Evolutionary conservation across 352 stramenopile genomes (phyloP).

Genomic region (Pythium coloratum): DNA sequence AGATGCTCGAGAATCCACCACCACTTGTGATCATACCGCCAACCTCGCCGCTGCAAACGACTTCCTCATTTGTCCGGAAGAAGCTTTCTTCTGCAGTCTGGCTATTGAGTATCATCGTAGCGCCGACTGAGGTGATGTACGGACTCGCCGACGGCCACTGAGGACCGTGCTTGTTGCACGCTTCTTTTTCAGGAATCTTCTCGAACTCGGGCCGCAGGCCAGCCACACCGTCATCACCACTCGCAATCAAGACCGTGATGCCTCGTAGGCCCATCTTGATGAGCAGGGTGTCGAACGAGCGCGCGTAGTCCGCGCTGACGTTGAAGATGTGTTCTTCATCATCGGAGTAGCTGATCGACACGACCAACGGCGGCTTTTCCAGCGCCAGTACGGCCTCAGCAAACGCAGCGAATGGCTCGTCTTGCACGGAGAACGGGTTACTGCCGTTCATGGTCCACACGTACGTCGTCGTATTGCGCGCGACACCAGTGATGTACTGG

Average conservation of each 20-base stretch:
- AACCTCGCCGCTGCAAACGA: constrained; percentile 70
- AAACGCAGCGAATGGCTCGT: constrained; percentile 88
- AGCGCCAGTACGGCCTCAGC: constrained; percentile 62
- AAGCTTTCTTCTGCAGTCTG: constrained; percentile 42
- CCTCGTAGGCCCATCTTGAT: constrained; percentile 89
- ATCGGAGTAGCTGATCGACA: constrained; percentile 91
- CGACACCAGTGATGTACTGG: constrained; percentile 89
- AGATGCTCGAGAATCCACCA: constrained; percentile 89
- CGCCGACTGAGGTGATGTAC: constrained; percentile 91
- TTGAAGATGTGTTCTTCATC: constrained; percentile 90
- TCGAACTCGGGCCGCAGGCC: constrained; percentile 67
- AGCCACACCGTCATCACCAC: constrained; percentile 87
- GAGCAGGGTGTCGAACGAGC: constrained; percentile 78
- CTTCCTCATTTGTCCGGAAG: constrained; percentile 70
- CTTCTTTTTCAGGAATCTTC: constrained; percentile 48
- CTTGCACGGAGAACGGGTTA: constrained; percentile 82
- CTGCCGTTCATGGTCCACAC: constrained; percentile 80
- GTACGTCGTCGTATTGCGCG: constrained; percentile 74
- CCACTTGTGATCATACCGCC: constrained; percentile 81
- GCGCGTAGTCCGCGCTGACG: constrained; percentile 67
- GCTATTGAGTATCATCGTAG: constrained; percentile 65
- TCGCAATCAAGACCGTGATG: constrained; percentile 85
- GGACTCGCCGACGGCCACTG: constrained; percentile 83
- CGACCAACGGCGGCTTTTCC: constrained; percentile 73
- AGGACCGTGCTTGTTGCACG: constrained; percentile 62